A percentile compares a stretch with the other conserved stretches of the same genome.
Evolutionary conservation across 2,329 filamentous ascomycete species (phyloP).

Genomic region (Talaromyces funiculosus): DNA sequence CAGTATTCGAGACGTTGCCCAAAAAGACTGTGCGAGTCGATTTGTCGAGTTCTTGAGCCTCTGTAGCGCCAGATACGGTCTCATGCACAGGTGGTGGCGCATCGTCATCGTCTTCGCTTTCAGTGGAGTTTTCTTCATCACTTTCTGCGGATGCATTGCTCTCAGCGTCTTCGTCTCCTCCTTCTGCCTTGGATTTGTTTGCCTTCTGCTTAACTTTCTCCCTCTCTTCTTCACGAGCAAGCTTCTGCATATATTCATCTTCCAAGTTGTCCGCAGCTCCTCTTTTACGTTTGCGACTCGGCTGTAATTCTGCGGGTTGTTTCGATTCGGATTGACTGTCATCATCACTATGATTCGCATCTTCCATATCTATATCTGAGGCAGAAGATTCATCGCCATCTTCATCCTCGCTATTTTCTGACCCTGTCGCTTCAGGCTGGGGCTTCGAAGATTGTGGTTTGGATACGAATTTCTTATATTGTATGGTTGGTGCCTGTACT

Average conservation of each 20-base stretch:
- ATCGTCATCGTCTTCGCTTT: constrained; percentile 23
- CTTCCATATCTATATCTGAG: constrained; percentile 36
- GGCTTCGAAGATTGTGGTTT: constrained; percentile 19
- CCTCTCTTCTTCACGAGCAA: constrained; percentile 40
- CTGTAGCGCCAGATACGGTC: constrained; percentile 29
- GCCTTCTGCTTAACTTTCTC: constrained; percentile 26
- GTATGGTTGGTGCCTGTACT: constrained; percentile 31
- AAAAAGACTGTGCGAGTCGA: constrained; percentile 86
- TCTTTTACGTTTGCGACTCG: constrained; percentile 50
- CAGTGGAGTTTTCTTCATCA: neutral
- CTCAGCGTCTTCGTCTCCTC: constrained; percentile 49
- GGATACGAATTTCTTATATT: constrained; percentile 21
- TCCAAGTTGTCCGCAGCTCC: constrained; percentile 44
- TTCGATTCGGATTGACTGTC: constrained; percentile 42
- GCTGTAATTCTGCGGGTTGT: constrained; percentile 17
- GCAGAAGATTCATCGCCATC: constrained; percentile 25
- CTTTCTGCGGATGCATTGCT: constrained; percentile 28
- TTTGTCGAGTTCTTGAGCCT: constrained; percentile 65
- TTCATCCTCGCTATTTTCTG: constrained; percentile 18
- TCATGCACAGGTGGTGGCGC: constrained; percentile 35
- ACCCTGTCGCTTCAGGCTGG: neutral
- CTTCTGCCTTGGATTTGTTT: constrained; percentile 36
- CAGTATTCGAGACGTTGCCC: constrained; percentile 78
- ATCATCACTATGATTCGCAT: constrained; percentile 43
- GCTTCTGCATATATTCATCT: constrained; percentile 39